A percentile compares a stretch with the other conserved stretches of the same genome.
Evolutionary conservation across 106 monocot species (phyloP).

Genomic region (Cymbidium sinense): DNA sequence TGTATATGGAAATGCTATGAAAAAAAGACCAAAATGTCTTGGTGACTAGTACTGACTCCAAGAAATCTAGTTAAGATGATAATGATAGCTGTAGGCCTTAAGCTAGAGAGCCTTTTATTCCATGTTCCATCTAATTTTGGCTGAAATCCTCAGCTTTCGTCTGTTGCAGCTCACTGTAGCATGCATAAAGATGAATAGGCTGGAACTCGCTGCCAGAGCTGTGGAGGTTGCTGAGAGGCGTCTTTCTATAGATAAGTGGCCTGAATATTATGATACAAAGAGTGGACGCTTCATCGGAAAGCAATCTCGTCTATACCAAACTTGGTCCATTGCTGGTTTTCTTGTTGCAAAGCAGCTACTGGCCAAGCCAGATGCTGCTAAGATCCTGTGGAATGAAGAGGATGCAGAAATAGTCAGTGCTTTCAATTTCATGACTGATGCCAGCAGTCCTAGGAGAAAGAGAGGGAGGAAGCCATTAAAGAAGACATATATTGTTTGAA

Average conservation of each 20-base stretch:
- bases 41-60: too few species aligned
- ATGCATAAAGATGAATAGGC: conserved; percentile 91
- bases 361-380: conserved; percentile 70
- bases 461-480: conserved; percentile 55
- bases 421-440: conserved; percentile 48
- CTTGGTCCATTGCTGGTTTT: conserved; percentile 94
- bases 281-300: conserved; percentile 88
- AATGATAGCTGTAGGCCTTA: neutral
- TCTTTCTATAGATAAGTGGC: conserved; percentile 64
- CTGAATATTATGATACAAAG: conserved; percentile 90
- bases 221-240: conserved; percentile 72
- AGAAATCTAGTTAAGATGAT: neutral
- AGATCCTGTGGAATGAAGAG: conserved; percentile 71
- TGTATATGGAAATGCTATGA: too few species aligned
- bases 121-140: neutral
- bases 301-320: conserved; percentile 80
- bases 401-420: conserved; percentile 79
- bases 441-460: conserved; percentile 47
- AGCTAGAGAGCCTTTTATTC: too few species aligned
- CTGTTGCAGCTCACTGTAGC: conserved; percentile 75
- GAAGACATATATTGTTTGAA: conserved; percentile 64
- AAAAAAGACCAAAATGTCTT: too few species aligned
- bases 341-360: conserved; percentile 89
- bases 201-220: conserved; percentile 82
- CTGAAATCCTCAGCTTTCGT: conserved; percentile 1